These are phyloP conservation scores for Quercus dentata DNA, from an alignment of 306 rosid species.

Conservation along the genomic window DNA sequence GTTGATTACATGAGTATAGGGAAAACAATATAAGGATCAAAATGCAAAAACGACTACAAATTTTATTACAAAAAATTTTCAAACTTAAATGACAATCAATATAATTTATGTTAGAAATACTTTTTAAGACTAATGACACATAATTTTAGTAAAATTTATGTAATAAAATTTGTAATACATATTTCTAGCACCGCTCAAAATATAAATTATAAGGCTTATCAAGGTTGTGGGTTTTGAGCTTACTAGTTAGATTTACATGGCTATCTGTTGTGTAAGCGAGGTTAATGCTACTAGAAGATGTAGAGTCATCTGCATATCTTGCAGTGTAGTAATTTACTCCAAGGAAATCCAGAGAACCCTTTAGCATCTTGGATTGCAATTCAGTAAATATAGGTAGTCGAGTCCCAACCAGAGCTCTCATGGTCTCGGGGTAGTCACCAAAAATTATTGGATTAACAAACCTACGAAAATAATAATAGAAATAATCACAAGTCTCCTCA, in stretches of 20 bases:
- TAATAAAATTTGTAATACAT: too few species aligned
- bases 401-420: conserved; percentile 8
- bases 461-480: conserved; percentile 4
- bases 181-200: too few species aligned
- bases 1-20: background rate
- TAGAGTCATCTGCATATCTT: conserved; percentile 14
- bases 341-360: conserved; percentile 26
- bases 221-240: conserved; percentile 3
- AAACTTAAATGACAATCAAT: too few species aligned
- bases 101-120: too few species aligned
- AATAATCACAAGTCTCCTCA: background rate
- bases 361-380: conserved; percentile 5
- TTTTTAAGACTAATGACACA: too few species aligned
- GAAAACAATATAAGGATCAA: too few species aligned
- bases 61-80: too few species aligned
- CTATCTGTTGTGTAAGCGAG: conserved; percentile 31
- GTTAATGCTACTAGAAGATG: background rate
- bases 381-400: conserved; percentile 26
- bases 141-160: background rate
- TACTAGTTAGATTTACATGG: conserved; percentile 30
- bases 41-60: too few species aligned
- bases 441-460: conserved; percentile 14
- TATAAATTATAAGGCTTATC: background rate
- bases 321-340: conserved; percentile 29
- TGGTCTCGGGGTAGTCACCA: conserved; percentile 21